Conservation (phyloP, 208 protist species). For the Porcisia deanei region DNA sequence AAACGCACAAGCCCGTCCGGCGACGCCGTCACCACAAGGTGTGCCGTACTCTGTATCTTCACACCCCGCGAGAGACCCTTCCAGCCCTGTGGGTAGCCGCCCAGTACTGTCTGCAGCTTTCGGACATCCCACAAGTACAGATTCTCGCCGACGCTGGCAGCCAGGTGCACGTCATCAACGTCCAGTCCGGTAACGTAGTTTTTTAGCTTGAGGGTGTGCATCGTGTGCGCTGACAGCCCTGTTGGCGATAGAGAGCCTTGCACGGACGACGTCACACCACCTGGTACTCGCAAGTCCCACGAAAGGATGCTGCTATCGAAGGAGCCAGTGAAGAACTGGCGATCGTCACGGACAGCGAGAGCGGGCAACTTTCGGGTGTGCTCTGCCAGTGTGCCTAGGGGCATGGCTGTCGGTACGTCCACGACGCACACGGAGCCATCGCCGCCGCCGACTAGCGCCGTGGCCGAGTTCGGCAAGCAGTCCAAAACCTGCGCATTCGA, state of each 20-base stretch:
- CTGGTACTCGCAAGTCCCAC: constrained; percentile 74
- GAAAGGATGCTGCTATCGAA: constrained; percentile 84
- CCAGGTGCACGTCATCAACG: constrained; percentile 77
- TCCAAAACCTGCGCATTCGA: constrained; percentile 75
- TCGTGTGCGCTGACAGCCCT: constrained; percentile 36
- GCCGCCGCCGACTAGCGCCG: constrained; percentile 72
- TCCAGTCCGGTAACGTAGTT: constrained; percentile 84
- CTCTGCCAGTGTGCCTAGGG: constrained; percentile 40
- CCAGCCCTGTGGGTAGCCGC: constrained; percentile 80
- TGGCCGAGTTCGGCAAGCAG: constrained; percentile 41
- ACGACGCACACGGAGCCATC: constrained; percentile 71
- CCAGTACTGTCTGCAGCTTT: constrained; percentile 70
- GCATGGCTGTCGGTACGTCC: constrained; percentile 35
- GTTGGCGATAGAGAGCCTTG: constrained; percentile 17
- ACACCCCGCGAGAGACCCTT: constrained; percentile 80
- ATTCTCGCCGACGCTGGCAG: constrained; percentile 77
- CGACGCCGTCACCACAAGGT: constrained; percentile 75
- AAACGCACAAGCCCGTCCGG: constrained; percentile 80
- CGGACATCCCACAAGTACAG: constrained; percentile 86
- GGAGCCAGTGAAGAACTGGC: constrained; percentile 80
- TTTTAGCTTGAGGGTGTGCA: constrained; percentile 76
- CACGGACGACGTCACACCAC: constrained; percentile 36
- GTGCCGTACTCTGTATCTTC: constrained; percentile 44
- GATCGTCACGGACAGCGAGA: constrained; percentile 65
- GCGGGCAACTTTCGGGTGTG: constrained; percentile 82